Percentiles rank a stretch among this genome's conserved stretches.
Conservation (phyloP, 495 filamentous ascomycete genomes). For the Aspergillus egyptiacus region DNA sequence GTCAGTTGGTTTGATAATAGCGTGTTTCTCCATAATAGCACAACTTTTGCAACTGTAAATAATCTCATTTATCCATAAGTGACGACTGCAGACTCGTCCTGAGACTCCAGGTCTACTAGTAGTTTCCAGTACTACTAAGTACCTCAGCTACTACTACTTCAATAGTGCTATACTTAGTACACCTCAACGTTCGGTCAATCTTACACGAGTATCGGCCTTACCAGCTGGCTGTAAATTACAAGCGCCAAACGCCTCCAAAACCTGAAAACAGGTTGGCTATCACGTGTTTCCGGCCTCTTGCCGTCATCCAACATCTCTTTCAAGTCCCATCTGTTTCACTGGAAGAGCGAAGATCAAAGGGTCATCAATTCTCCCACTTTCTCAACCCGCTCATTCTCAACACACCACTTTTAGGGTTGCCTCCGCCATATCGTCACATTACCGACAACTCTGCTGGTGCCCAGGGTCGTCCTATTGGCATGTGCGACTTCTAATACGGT, state of each 20-base stretch:
- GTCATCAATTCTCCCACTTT: slow-evolving; percentile 25
- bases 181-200: no score
- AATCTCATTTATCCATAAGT: no score
- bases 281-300: slow-evolving; percentile 36
- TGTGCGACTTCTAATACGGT: slow-evolving; percentile 35
- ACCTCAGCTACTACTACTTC: neutral
- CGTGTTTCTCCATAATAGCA: no score
- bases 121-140: neutral
- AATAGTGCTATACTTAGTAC: no score
- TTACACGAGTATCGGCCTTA: no score
- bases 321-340: slow-evolving; percentile 18
- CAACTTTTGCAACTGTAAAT: no score
- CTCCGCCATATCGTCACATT: slow-evolving; percentile 1
- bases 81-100: no score
- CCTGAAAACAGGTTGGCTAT: slow-evolving; percentile 12
- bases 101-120: no score
- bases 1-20: no score
- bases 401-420: slow-evolving; percentile 4
- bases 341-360: slow-evolving; percentile 24
- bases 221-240: slow-evolving; percentile 11
- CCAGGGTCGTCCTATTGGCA: slow-evolving; percentile 27
- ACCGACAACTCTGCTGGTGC: slow-evolving; percentile 12
- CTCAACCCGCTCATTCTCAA: slow-evolving; percentile 24
- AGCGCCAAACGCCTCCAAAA: slow-evolving; percentile 6
- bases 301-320: slow-evolving; percentile 35